Base-by-base conservation (phyloP, 179 eudicot genomes). In the Dionaea muscipula region DNA sequence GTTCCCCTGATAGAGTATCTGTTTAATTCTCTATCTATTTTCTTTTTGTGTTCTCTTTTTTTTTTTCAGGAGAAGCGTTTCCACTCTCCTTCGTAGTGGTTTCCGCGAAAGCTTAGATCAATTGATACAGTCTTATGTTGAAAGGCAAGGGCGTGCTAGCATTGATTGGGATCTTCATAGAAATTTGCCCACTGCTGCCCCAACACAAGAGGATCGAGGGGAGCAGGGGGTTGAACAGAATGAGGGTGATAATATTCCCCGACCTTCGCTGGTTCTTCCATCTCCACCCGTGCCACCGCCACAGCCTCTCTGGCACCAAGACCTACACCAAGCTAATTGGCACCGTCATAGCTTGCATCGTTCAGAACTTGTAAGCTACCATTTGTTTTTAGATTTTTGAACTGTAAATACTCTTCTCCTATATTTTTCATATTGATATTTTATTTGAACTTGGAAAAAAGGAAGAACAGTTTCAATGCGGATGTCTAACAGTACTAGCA, bases 281-380 rank as follows among this genome's bases (percentile, higher is more conserved):
- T 71, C 94, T 74, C 96, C 99, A 48, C 96, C 96, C n/a, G 87
- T 76, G 68, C 89, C 98, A 12, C 96, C 99, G 7, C 89, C 99
- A 9, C 99, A 82, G 67, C 99, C 96, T 36, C 69, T 79, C 46
- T 81, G 96, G 93, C 96, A 83, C 55, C 93, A 81, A 62, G 80
- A 70, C 67, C 69, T 83, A 57, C 88, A 83, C 67, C 84, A 84
- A 54, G 64, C 93, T 40, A 81, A 75, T 36, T 93, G 95, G 99
- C 60, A 93, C 55, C 94, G 96, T 53, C 94, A 79, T 65, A 75
- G 75, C 65, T 68, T 82, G 73, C 85, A 82, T 69, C 96, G 70
- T 40, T 70, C 71, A 14, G 82, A 75, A 68, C 69, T 83, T 67
- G 95, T 86, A 70, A 72, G 85, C 64, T 49, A 24, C 47, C 37